A percentile compares a stretch with the other conserved stretches of the same genome.
Conservation (phyloP, 352 stramenopile species). For the Pythium periplocum region DNA sequence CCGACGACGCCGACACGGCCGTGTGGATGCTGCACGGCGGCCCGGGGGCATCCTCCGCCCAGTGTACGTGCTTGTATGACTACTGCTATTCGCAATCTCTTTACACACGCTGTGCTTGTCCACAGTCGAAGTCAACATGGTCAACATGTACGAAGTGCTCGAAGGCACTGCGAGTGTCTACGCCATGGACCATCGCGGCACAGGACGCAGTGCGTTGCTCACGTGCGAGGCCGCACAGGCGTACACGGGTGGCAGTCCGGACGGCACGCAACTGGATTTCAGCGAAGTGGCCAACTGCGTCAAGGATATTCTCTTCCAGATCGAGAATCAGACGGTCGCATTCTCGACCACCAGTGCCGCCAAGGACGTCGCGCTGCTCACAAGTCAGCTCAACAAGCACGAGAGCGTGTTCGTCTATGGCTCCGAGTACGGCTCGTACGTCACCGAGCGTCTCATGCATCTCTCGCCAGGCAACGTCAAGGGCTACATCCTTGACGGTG, state of each 20-base stretch:
- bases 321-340: slow-evolving; percentile 27
- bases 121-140: slow-evolving; percentile 21
- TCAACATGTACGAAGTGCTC: slow-evolving; percentile 25
- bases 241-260: slow-evolving; percentile 9
- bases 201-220: slow-evolving; percentile 33
- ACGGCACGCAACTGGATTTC: slow-evolving; percentile 14
- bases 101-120: slow-evolving; percentile 2
- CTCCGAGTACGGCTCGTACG: slow-evolving; percentile 50
- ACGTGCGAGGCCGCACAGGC: slow-evolving; percentile 37
- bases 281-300: slow-evolving; percentile 27
- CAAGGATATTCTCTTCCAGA: slow-evolving; percentile 27
- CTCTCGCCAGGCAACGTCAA: slow-evolving; percentile 4
- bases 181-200: slow-evolving; percentile 54
- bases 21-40: slow-evolving; percentile 47
- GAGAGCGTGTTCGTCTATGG: slow-evolving; percentile 40
- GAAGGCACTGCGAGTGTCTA: slow-evolving; percentile 39
- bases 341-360: slow-evolving; percentile 51
- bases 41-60: slow-evolving; percentile 27
- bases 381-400: too few relatives aligned
- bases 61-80: background rate
- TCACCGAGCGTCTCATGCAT: slow-evolving; percentile 51
- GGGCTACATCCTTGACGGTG: too few relatives aligned
- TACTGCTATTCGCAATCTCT: too few relatives aligned
- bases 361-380: slow-evolving; percentile 24
- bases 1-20: background rate